Evolutionary conservation across 495 filamentous ascomycete genomes (phyloP).

Genomic region (Talaromyces proteolyticus): DNA sequence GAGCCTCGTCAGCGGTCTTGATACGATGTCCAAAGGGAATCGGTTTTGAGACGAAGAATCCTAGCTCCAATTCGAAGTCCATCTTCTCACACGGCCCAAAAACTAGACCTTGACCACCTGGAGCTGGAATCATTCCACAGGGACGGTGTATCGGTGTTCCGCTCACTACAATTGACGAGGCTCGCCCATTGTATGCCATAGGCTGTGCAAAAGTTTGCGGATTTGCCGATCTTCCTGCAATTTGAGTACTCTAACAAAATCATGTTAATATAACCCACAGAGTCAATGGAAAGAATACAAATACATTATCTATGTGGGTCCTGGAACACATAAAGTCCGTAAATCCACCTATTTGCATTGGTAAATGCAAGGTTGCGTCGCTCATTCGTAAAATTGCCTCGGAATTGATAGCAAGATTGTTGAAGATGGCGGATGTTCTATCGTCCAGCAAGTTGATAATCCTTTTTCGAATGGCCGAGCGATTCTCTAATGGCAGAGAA

Average conservation of each 20-base stretch:
- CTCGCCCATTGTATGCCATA: conserved; percentile 64
- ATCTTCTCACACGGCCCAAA: conserved; percentile 60
- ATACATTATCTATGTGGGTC: conserved; percentile 24
- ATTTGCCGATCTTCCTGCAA: too few relatives aligned
- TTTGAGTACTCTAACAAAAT: background rate
- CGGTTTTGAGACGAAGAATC: conserved; percentile 65
- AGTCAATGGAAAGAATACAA: background rate
- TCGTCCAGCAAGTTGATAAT: too few relatives aligned
- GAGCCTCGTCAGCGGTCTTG: conserved; percentile 57
- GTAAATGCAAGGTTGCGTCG: conserved; percentile 62
- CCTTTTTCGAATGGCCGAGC: too few relatives aligned
- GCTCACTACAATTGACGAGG: conserved; percentile 72
- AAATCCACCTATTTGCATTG: conserved; percentile 76
- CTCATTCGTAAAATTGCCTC: conserved; percentile 48
- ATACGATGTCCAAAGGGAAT: conserved; percentile 63
- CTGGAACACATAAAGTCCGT: conserved; percentile 69
- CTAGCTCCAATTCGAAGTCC: conserved; percentile 87
- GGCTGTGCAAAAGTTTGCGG: too few relatives aligned
- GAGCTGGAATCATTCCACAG: conserved; percentile 70
- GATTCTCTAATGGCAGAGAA: too few relatives aligned
- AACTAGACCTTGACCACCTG: conserved; percentile 52
- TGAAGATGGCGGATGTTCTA: too few relatives aligned
- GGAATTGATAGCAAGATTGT: conserved; percentile 51
- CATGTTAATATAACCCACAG: background rate
- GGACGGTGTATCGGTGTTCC: conserved; percentile 73